Evolutionary conservation across 176 grass and related monocot species (phyloP).

Genomic region (Ensete ventricosum): DNA sequence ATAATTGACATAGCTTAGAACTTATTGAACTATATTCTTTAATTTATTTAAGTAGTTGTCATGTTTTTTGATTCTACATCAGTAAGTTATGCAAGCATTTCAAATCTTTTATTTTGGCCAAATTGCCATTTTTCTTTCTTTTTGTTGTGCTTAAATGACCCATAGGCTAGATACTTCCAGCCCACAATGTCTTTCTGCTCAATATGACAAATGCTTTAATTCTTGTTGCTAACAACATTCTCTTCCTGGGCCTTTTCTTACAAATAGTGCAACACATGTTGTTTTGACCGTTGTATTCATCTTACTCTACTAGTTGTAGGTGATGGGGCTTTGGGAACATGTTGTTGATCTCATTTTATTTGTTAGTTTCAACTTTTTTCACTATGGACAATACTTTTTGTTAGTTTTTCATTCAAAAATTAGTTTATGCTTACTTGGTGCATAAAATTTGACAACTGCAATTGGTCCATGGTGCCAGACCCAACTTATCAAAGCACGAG

Average conservation of each 20-base stretch:
- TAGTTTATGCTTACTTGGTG: neutral
- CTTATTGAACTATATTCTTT: too few relatives aligned
- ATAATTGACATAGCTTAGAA: too few relatives aligned
- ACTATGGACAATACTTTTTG: neutral
- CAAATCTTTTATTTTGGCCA: too few relatives aligned
- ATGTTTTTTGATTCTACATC: too few relatives aligned
- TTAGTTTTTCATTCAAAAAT: neutral
- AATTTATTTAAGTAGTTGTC: too few relatives aligned
- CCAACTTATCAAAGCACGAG: slow-evolving; percentile 82
- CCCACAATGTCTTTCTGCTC: neutral
- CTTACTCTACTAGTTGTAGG: neutral
- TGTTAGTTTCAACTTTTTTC: neutral
- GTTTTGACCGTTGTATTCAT: neutral
- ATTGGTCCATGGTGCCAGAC: slow-evolving; percentile 41
- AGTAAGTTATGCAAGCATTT: too few relatives aligned
- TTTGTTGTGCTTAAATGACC: too few relatives aligned
- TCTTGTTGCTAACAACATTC: neutral
- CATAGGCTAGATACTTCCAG: too few relatives aligned
- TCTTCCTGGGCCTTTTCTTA: neutral
- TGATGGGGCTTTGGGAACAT: neutral
- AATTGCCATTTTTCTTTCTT: too few relatives aligned
- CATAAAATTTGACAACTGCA: slow-evolving; percentile 2
- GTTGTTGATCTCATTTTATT: neutral
- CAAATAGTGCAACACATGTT: neutral
- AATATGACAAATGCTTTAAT: neutral